Conservation (phyloP, 352 stramenopile species). For the Globisporangium lucens region DNA sequence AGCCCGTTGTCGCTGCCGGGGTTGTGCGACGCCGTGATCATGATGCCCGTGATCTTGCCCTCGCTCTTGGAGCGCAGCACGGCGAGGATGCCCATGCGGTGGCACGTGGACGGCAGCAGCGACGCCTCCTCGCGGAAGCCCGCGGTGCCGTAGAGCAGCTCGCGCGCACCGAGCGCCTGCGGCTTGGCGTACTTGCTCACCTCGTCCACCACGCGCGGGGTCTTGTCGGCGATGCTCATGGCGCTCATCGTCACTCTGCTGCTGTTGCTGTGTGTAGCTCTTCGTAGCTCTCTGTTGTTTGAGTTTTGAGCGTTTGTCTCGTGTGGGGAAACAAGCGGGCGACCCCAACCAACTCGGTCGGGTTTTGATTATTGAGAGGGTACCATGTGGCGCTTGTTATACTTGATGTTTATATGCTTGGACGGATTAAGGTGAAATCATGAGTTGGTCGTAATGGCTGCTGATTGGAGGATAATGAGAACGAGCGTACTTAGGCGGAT, state of each 20-base stretch:
- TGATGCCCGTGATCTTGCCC: conserved; percentile 87
- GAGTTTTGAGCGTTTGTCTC: neutral
- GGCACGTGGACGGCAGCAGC: conserved; percentile 89
- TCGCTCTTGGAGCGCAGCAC: conserved; percentile 76
- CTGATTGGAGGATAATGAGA: conserved; percentile 5
- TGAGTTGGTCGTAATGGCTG: conserved; percentile 14
- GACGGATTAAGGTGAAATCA: neutral
- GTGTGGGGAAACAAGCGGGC: neutral
- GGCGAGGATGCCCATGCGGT: conserved; percentile 91
- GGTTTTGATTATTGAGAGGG: neutral
- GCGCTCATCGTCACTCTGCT: conserved; percentile 25
- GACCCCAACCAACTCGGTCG: conserved; percentile 10
- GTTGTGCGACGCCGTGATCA: conserved; percentile 96
- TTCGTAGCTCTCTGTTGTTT: neutral
- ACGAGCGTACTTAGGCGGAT: neutral
- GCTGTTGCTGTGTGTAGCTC: neutral
- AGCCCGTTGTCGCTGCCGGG: conserved; percentile 89
- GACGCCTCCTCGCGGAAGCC: conserved; percentile 93
- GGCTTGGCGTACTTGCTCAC: conserved; percentile 65
- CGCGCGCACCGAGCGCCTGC: conserved; percentile 32
- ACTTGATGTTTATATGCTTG: neutral
- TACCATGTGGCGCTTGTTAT: neutral
- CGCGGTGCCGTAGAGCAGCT: conserved; percentile 91
- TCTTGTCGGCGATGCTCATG: conserved; percentile 71
- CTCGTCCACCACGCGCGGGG: conserved; percentile 76